Conservation (phyloP, 257 asterid species). For the Plantago major region DNA sequence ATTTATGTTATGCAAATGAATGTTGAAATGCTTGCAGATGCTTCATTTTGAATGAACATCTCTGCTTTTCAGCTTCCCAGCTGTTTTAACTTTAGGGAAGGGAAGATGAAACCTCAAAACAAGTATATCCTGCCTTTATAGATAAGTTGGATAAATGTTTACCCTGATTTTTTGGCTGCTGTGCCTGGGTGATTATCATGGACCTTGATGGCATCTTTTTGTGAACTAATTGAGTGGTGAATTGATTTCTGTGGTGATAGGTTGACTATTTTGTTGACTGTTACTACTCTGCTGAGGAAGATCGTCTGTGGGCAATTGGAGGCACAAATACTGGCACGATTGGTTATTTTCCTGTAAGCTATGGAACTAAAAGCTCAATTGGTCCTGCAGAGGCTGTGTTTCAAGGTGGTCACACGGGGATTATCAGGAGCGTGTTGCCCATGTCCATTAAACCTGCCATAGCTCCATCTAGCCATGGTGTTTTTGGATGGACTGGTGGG, state of each 20-base stretch:
- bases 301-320: constrained; percentile 68
- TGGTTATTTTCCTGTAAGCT: constrained; percentile 70
- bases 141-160: no score
- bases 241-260: constrained; percentile 27
- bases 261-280: constrained; percentile 88
- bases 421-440: constrained; percentile 68
- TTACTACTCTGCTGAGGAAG: constrained; percentile 72
- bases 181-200: not conserved
- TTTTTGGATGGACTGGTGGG: constrained; percentile 90
- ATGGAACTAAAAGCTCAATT: constrained; percentile 27
- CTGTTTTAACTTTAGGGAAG: no score
- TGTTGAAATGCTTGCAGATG: no score
- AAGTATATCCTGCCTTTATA: no score
- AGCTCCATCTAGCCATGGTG: constrained; percentile 28
- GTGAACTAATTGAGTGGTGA: not conserved
- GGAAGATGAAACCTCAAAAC: no score
- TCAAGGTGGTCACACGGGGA: constrained; percentile 74
- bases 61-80: no score
- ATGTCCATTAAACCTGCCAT: constrained; percentile 38
- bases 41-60: no score
- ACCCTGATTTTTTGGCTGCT: no score
- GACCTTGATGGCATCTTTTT: not conserved
- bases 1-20: no score
- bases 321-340: constrained; percentile 73
- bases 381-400: constrained; percentile 75